These are phyloP conservation scores for Oropetium thomaeum DNA, from an alignment of 176 grass and related monocot genomes.

Conservation along the genomic window DNA sequence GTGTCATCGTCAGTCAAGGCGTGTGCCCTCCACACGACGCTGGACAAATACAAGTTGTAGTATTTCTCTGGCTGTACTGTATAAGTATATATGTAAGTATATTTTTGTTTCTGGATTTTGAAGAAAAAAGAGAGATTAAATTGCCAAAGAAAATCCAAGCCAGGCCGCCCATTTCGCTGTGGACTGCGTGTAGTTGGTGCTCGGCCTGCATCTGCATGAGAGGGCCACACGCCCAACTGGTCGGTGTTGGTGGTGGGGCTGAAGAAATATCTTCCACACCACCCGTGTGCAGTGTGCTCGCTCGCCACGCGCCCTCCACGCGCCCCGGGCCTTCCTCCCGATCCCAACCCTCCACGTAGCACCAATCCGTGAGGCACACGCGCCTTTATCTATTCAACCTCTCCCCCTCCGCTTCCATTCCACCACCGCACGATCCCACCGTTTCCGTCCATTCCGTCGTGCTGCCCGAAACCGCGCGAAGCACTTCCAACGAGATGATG, in stretches of 20 bases:
- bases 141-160: not conserved
- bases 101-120: too few relatives aligned
- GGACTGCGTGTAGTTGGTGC: too few relatives aligned
- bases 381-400: slow-evolving; percentile 35
- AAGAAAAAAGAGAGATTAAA: too few relatives aligned
- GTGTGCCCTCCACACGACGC: too few relatives aligned
- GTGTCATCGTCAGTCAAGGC: too few relatives aligned
- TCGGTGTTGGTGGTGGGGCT: too few relatives aligned
- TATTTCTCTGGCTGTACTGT: too few relatives aligned
- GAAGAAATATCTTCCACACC: not conserved
- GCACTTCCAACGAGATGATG: slow-evolving; percentile 13
- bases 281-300: not conserved
- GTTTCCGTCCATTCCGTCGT: too few relatives aligned
- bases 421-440: not conserved
- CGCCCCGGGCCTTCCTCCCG: not conserved
- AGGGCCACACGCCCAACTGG: not conserved
- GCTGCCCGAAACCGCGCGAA: not conserved
- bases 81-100: too few relatives aligned
- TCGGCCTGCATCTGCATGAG: too few relatives aligned
- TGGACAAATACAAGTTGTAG: too few relatives aligned
- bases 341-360: slow-evolving; percentile 40
- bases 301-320: slow-evolving; percentile 54
- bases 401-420: too few relatives aligned
- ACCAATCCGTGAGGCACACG: not conserved
- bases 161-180: not conserved